Conservation (phyloP, 2,329 filamentous ascomycete genomes). For the Lomentospora prolificans region DNA sequence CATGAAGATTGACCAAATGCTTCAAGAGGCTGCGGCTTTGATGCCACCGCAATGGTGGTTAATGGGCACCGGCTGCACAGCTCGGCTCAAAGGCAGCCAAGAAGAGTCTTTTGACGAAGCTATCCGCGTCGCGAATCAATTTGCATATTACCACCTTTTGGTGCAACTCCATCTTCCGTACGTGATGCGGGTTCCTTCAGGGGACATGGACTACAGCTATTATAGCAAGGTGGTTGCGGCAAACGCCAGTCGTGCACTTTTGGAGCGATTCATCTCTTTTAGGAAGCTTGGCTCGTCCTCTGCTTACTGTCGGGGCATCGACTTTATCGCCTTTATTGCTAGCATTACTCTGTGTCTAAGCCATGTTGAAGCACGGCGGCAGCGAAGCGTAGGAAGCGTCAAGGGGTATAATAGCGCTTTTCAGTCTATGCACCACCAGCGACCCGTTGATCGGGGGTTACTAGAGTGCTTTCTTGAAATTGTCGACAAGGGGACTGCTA, state of each 20-base stretch:
- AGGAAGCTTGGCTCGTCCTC: conserved; percentile 20
- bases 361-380: conserved; percentile 22
- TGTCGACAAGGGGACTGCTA: conserved; percentile 20
- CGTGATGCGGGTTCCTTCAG: conserved; percentile 17
- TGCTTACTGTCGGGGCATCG: conserved; percentile 23
- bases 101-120: conserved; percentile 19
- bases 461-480: conserved; percentile 25
- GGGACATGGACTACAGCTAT: conserved; percentile 14
- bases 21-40: conserved; percentile 20
- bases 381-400: neutral
- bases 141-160: conserved; percentile 27
- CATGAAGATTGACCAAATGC: conserved; percentile 21
- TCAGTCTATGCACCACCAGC: conserved; percentile 27
- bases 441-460: conserved; percentile 27
- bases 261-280: conserved; percentile 24
- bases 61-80: conserved; percentile 16
- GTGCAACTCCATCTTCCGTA: conserved; percentile 30
- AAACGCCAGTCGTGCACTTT: conserved; percentile 27
- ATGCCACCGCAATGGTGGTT: conserved; percentile 28
- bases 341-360: conserved; percentile 26
- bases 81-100: conserved; percentile 11
- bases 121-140: conserved; percentile 22
- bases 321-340: conserved; percentile 28
- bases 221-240: conserved; percentile 26
- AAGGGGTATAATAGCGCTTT: conserved; percentile 4